Evolutionary conservation across 2,329 filamentous ascomycete genomes (phyloP).

Genomic region (Tolypocladium ovalisporum): DNA sequence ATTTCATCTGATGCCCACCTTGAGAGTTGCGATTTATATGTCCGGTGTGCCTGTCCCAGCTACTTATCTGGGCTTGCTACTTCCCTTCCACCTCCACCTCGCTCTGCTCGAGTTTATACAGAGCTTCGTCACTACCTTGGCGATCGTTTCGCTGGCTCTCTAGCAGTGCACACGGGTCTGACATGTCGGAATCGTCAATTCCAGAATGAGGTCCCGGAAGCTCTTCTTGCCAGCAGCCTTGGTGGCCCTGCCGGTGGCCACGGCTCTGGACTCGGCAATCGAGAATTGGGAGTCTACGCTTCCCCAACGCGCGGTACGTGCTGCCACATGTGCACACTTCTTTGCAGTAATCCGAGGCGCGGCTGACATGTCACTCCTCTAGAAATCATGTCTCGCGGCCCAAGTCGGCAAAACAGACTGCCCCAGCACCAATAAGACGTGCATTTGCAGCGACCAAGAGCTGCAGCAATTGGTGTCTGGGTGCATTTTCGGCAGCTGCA

Average conservation of each 20-base stretch:
- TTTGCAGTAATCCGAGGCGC: background rate
- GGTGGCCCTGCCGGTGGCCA: background rate
- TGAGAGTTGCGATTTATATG: background rate
- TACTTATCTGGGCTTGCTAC: background rate
- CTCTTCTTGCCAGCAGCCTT: background rate
- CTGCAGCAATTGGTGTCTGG: conserved; percentile 13
- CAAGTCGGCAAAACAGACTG: conserved; percentile 16
- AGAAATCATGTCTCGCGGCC: conserved; percentile 11
- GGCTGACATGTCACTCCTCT: background rate
- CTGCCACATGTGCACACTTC: background rate
- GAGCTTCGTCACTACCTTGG: background rate
- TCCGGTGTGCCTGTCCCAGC: background rate
- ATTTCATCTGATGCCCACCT: background rate
- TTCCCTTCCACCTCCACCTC: background rate
- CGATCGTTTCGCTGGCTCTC: background rate
- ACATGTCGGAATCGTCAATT: background rate
- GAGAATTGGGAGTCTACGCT: background rate
- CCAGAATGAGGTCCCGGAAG: background rate
- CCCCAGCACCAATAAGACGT: conserved; percentile 13
- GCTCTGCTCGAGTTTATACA: background rate
- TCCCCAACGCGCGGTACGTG: conserved; percentile 3
- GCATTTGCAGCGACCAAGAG: conserved; percentile 17
- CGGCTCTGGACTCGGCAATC: background rate
- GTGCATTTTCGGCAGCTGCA: conserved; percentile 18
- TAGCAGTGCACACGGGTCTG: background rate